Evolutionary conservation across 352 stramenopile genomes (phyloP), one percentile per base, ranked within the genome.

Genomic region (Globisporangium camurandrum): DNA sequence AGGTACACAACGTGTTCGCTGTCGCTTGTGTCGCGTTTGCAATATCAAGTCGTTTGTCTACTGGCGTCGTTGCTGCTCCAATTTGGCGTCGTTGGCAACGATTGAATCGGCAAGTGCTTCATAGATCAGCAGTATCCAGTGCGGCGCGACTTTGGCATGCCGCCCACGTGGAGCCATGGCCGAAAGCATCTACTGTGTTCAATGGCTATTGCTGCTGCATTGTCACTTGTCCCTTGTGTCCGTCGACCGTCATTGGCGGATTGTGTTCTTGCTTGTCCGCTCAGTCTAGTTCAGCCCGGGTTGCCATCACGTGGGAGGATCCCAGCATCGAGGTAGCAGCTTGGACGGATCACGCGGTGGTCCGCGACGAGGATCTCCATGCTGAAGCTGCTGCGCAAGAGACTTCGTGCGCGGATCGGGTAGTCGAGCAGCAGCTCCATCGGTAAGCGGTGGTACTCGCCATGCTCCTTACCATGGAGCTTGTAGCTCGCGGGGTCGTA

Each of bases 351-450:
- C 2, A 46, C 17, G 1, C 51, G 51, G n/a, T 51, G 51, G 2
- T 50, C 20, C 42, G 26, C 41, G n/a, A 46, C 22, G 31, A 57
- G 17, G 26, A 57, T 42, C 51, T 57, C 43, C 43, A 51, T 57
- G 19, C 51, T 57, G 23, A 57, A 24, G 26, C 34, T 57, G 34
- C 46, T 57, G 16, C 51, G 31, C 34, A 57, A 24, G 12, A 57
- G 34, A 46, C 51, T 42, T 0, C 44, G 43, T 1, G 51, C 51
- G 17, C 51, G 51, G 9, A 57, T 44, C 10, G 51, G 51, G 22
- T 39, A 50, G 34, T 57, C 51, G 6, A 57, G 51, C 19, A 57
- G 34, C 11, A 51, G 23, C 42, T 57, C 51, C n/a, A 51, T 50
- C 5, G 51, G 14, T 12, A 57, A 9, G n/a, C 51, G 51, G 20